phyloP scores from a whole-genome alignment of 78 protist genomes.

The Pigoraptor vietnamica region DNA sequence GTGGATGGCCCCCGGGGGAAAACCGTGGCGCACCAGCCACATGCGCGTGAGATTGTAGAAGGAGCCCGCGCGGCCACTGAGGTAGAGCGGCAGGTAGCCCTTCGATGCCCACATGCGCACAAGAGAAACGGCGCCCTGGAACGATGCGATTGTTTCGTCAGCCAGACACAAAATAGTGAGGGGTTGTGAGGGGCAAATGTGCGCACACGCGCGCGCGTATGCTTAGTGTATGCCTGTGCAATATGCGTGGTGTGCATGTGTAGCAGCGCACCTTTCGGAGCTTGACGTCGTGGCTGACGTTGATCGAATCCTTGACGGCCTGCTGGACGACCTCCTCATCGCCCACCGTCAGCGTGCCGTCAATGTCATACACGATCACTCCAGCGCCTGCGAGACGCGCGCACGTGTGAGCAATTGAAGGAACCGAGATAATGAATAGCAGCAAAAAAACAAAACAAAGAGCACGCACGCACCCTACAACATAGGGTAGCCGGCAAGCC shows the following conservation, averaged over 20 bases:
- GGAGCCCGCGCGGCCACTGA: conserved; percentile 12
- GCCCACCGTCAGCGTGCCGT: conserved; percentile 15
- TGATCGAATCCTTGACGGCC: background rate
- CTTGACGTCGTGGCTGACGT: background rate
- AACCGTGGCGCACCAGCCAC: background rate
- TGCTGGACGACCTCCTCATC: conserved; percentile 5
- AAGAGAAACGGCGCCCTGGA: background rate
- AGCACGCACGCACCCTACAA: too few relatives aligned
- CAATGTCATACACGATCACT: background rate
- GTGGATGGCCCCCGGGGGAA: conserved; percentile 10
- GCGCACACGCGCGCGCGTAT: too few relatives aligned
- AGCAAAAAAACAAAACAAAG: too few relatives aligned
- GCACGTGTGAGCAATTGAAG: too few relatives aligned
- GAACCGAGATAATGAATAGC: background rate
- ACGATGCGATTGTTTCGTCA: too few relatives aligned
- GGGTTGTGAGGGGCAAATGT: too few relatives aligned
- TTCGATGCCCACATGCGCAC: background rate
- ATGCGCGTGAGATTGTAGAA: conserved; percentile 13
- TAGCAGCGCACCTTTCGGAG: too few relatives aligned
- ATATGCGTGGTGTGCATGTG: too few relatives aligned
- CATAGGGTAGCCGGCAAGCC: too few relatives aligned
- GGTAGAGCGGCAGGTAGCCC: conserved; percentile 13
- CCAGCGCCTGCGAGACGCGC: too few relatives aligned
- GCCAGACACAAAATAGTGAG: too few relatives aligned
- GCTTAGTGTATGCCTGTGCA: background rate